Conservation (phyloP, 441 rosid genomes). For the Metrosideros polymorpha region DNA sequence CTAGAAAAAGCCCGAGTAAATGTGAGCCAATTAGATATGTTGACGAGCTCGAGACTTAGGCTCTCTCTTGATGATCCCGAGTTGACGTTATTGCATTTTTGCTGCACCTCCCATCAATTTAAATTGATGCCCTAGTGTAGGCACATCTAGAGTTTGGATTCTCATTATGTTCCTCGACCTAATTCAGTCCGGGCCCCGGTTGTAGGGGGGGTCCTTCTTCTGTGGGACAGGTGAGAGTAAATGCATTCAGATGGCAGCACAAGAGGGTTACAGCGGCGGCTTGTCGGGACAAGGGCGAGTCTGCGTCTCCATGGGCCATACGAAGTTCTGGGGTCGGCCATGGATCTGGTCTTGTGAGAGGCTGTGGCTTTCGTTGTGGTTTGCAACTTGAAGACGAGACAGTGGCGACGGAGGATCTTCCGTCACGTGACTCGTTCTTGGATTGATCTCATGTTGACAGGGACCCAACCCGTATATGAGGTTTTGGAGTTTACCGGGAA, state of each 20-base stretch:
- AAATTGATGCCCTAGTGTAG: not conserved
- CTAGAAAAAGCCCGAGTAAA: no score
- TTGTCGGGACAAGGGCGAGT: not conserved
- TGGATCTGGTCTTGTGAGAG: not conserved
- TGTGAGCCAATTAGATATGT: not conserved
- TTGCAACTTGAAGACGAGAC: not conserved
- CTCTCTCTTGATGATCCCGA: not conserved
- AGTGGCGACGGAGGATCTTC: not conserved
- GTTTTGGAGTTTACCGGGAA: not conserved
- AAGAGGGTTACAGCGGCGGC: not conserved
- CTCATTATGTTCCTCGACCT: not conserved
- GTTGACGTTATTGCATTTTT: not conserved
- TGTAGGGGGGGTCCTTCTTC: not conserved
- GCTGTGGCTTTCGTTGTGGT: not conserved
- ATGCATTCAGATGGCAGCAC: not conserved
- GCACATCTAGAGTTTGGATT: not conserved
- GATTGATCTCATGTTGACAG: not conserved
- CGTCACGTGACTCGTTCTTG: not conserved
- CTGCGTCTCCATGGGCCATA: not conserved
- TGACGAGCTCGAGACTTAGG: not conserved
- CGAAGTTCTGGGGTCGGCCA: not conserved
- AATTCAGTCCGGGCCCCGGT: not conserved
- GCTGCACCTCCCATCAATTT: not conserved
- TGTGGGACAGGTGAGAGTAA: not conserved
- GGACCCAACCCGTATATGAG: not conserved